phyloP scores from a whole-genome alignment of 306 rosid species.

The Dicorynia guianensis region DNA sequence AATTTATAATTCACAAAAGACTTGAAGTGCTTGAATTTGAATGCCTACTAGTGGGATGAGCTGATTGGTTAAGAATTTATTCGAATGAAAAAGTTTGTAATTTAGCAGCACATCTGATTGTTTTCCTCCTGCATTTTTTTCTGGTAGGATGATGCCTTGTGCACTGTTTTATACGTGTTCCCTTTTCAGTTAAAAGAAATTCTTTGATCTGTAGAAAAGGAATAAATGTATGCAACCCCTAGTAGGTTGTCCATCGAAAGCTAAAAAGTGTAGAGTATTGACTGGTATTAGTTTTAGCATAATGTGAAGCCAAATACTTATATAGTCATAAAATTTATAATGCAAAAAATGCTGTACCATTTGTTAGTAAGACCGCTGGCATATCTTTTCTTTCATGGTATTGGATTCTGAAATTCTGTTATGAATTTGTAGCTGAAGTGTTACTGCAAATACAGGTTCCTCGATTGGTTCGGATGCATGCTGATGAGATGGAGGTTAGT shows the following conservation, averaged over 20 bases:
- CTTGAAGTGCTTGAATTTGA: conserved; percentile 23
- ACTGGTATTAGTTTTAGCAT: not conserved
- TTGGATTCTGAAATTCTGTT: not conserved
- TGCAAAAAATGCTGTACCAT: conserved; percentile 3
- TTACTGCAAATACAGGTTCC: conserved; percentile 73
- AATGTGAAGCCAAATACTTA: not conserved
- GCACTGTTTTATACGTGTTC: not conserved
- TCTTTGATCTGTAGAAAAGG: not conserved
- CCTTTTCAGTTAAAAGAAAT: not conserved
- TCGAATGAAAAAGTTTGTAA: not conserved
- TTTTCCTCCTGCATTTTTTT: not conserved
- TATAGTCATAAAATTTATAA: not conserved
- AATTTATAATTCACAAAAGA: not conserved
- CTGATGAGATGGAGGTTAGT: conserved; percentile 95
- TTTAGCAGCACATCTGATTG: not conserved
- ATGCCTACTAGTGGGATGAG: not conserved
- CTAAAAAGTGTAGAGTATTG: not conserved
- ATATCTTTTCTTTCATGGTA: conserved; percentile 7
- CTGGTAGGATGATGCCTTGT: not conserved
- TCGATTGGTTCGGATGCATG: conserved; percentile 97
- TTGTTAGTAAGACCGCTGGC: not conserved
- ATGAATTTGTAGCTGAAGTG: conserved; percentile 35
- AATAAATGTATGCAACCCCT: not conserved
- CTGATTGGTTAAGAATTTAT: not conserved
- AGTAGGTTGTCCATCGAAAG: not conserved